Evolutionary conservation across 2,329 filamentous ascomycete genomes (phyloP).

Genomic region (Ceratocystis smalleyi): DNA sequence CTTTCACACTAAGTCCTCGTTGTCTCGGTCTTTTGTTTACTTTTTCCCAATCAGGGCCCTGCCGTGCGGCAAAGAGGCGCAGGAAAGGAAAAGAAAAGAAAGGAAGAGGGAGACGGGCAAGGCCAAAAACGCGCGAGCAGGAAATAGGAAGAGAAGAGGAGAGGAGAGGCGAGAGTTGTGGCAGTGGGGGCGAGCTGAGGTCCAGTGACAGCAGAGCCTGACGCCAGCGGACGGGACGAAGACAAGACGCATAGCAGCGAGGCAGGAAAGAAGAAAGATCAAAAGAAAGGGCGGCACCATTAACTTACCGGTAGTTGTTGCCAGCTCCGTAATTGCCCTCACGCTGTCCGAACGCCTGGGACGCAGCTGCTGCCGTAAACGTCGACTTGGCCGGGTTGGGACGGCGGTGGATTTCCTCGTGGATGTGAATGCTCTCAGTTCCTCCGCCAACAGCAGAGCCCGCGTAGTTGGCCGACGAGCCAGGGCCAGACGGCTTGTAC

Average conservation of each 20-base stretch:
- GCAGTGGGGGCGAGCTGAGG: slow-evolving; percentile 15
- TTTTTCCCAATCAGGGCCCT: slow-evolving; percentile 1
- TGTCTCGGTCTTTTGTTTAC: slow-evolving; percentile 11
- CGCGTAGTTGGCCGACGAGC: slow-evolving; percentile 2
- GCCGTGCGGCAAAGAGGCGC: not conserved
- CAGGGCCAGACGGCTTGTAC: not conserved
- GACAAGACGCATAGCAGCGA: not conserved
- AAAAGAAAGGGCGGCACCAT: not conserved
- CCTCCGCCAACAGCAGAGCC: not conserved
- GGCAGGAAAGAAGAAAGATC: not conserved
- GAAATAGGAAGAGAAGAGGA: not conserved
- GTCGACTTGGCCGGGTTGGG: slow-evolving; percentile 11
- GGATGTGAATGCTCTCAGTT: slow-evolving; percentile 11
- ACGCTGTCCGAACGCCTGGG: slow-evolving; percentile 4
- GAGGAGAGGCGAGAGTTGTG: not conserved
- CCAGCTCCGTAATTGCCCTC: slow-evolving; percentile 10
- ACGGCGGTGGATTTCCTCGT: slow-evolving; percentile 15
- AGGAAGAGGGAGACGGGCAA: not conserved
- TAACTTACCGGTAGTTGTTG: slow-evolving; percentile 14
- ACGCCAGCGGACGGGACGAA: not conserved
- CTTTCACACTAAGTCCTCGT: no score
- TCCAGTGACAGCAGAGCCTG: not conserved
- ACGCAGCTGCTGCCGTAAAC: slow-evolving; percentile 2
- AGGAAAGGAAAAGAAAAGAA: slow-evolving; percentile 19
- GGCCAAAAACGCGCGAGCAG: not conserved